Conservation (phyloP, 495 filamentous ascomycete species). For the Margaritispora aquatica region DNA sequence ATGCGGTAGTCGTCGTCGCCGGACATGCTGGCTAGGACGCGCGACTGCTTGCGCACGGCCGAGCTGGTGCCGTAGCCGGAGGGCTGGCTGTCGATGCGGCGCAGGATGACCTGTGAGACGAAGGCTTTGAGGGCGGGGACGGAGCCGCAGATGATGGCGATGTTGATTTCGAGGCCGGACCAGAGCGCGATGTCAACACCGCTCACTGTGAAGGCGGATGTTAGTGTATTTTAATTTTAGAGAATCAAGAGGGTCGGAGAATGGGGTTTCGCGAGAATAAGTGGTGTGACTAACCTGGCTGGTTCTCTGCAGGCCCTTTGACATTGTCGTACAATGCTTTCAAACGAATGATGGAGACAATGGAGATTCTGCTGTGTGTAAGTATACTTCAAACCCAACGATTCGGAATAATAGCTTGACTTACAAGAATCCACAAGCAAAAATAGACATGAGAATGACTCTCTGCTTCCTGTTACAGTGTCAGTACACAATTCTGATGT, state of each 20-base stretch:
- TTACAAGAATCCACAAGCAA: slow-evolving; percentile 33
- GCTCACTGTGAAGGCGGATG: neutral
- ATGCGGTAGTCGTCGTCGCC: neutral
- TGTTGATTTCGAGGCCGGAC: slow-evolving; percentile 27
- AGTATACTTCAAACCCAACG: neutral
- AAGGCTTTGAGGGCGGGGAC: slow-evolving; percentile 26
- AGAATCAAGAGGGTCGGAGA: neutral
- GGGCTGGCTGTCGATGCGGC: neutral
- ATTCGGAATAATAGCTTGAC: slow-evolving; percentile 3
- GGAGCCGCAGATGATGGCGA: slow-evolving; percentile 28
- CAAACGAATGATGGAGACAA: slow-evolving; percentile 24
- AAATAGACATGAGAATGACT: slow-evolving; percentile 30
- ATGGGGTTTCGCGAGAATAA: neutral
- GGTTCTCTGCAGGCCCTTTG: slow-evolving; percentile 11
- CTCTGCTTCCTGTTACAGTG: too few species aligned
- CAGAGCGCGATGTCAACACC: slow-evolving; percentile 14
- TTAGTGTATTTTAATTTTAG: neutral
- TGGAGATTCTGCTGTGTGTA: slow-evolving; percentile 16
- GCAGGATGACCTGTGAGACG: slow-evolving; percentile 6
- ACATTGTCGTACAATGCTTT: slow-evolving; percentile 7
- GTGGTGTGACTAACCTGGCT: slow-evolving; percentile 13
- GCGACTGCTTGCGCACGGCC: neutral
- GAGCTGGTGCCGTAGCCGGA: neutral
- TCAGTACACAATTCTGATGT: too few species aligned
- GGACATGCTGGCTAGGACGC: neutral